Percentiles rank a stretch among this genome's conserved stretches.
These are phyloP conservation scores for Penicillium capsulatum DNA, from an alignment of 2,329 filamentous ascomycete genomes.

Conservation along the genomic window DNA sequence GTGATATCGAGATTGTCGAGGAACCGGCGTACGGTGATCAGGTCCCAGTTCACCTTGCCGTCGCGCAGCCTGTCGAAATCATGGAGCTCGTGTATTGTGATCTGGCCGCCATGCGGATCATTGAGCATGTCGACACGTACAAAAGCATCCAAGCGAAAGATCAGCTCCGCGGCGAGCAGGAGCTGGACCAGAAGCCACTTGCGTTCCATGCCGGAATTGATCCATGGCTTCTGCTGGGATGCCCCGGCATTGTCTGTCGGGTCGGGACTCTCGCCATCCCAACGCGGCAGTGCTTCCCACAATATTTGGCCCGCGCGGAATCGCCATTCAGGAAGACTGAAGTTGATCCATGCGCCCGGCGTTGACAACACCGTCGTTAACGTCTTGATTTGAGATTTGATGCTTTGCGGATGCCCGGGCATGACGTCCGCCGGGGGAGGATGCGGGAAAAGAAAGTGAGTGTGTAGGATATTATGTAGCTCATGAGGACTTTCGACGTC, in stretches of 20 bases:
- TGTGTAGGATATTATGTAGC: conserved; percentile 36
- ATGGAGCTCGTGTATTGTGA: conserved; percentile 44
- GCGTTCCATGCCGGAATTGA: conserved; percentile 38
- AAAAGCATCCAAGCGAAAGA: conserved; percentile 51
- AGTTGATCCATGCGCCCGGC: conserved; percentile 46
- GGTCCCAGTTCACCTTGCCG: conserved; percentile 55
- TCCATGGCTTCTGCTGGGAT: conserved; percentile 21
- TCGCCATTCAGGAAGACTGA: conserved; percentile 46
- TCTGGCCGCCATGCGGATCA: conserved; percentile 35
- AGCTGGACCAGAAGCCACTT: conserved; percentile 55
- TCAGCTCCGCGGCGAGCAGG: conserved; percentile 51
- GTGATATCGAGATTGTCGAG: conserved; percentile 48
- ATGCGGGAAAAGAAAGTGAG: conserved; percentile 37
- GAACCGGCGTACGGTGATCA: conserved; percentile 52
- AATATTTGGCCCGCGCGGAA: conserved; percentile 45
- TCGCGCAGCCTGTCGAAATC: conserved; percentile 47
- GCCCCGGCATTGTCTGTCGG: conserved; percentile 1
- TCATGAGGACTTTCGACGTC: conserved; percentile 32
- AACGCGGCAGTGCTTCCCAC: conserved; percentile 39
- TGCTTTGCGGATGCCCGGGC: conserved; percentile 28
- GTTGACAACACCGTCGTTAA: conserved; percentile 42
- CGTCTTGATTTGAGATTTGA: conserved; percentile 46
- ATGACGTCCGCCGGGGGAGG: conserved; percentile 24
- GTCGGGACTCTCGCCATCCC: conserved; percentile 32
- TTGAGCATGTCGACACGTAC: conserved; percentile 41